Base-by-base conservation (phyloP, 2,329 filamentous ascomycete species). In the Camptophora hylomeconis region DNA sequence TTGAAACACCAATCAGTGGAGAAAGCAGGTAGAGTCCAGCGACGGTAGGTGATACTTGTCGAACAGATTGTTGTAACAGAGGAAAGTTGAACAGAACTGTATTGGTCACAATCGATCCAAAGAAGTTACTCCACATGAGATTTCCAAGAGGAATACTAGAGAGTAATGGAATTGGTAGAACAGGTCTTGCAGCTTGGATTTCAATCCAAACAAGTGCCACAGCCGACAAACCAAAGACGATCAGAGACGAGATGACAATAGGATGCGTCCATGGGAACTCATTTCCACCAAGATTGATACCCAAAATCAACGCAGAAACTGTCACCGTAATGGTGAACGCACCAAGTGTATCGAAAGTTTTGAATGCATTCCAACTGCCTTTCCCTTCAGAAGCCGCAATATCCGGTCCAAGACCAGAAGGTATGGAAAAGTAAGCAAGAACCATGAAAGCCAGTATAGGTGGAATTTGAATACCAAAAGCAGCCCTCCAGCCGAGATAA, bases 401-500 rank as follows among this genome's bases (percentile, higher is more conserved):
- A 14, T 69, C 69, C n/a, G 44, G 44, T 1, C 44, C 44, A 7
- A 75, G 50, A 15, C 67, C 58, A 5, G 44, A 42, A 1, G 72
- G 72, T 5, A 59, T 58, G 5, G 64, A 31, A 16, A 32, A 36
- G 13, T 31, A 34, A 2, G 64, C 57, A n/a, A 69, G 46, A 6
- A 48, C 39, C 24, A 69, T 50, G 36, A 60, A 65, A 2, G 6
- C 26, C 0, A 64, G 15, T 17, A 75, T 44, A 0, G 60, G 54
- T 3, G 68, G 63, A 3, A 75, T 56, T 49, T 77, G 72, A 5
- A 75, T 51, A 30, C 69, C 69, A 46, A 76, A 82, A 32, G 76
- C 75, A 72, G 74, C 79, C 22, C 79, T 60, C 78, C 78, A 84
- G 17, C 79, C 79, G 2, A 83, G 51, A 18, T 58, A 61, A 45